Conservation (phyloP, 805 yeast genomes). For the Wickerhamiella brachini region DNA sequence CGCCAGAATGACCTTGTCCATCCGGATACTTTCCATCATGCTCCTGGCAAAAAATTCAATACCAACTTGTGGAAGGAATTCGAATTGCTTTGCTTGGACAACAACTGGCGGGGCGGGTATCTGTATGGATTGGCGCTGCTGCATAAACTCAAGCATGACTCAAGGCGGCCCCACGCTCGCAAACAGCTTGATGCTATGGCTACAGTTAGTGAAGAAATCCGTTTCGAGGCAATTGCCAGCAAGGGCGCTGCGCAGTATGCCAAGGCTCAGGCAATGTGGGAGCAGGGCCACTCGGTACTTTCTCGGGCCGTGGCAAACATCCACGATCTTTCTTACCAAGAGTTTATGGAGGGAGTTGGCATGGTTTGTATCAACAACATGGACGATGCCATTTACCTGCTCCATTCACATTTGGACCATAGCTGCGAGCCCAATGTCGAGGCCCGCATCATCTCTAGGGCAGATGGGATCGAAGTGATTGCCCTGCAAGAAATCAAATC, state of each 20-base stretch:
- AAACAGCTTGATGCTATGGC: slow-evolving; percentile 53
- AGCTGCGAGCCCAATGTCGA: slow-evolving; percentile 59
- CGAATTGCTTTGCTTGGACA: slow-evolving; percentile 47
- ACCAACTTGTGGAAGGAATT: slow-evolving; percentile 35
- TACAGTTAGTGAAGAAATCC: slow-evolving; percentile 47
- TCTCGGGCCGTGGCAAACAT: slow-evolving; percentile 30
- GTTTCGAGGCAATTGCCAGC: slow-evolving; percentile 42
- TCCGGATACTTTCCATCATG: slow-evolving; percentile 42
- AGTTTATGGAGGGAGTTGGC: slow-evolving; percentile 50
- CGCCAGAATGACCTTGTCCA: slow-evolving; percentile 43
- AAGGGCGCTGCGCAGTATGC: slow-evolving; percentile 27
- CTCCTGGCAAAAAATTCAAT: slow-evolving; percentile 24
- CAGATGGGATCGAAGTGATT: slow-evolving; percentile 41
- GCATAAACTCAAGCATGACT: slow-evolving; percentile 16
- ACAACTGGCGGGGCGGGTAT: slow-evolving; percentile 56
- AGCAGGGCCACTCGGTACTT: slow-evolving; percentile 39
- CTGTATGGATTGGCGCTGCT: slow-evolving; percentile 48
- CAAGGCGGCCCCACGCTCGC: slow-evolving; percentile 8
- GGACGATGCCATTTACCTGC: slow-evolving; percentile 45
- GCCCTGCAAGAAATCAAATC: slow-evolving; percentile 45
- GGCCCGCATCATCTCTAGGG: slow-evolving; percentile 11
- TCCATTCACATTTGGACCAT: slow-evolving; percentile 64
- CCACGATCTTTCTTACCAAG: slow-evolving; percentile 32
- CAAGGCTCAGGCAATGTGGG: slow-evolving; percentile 34
- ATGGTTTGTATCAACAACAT: slow-evolving; percentile 62